Conservation (phyloP, 1,139 yeast genomes). For the Saccharomyces hybrid region DNA sequence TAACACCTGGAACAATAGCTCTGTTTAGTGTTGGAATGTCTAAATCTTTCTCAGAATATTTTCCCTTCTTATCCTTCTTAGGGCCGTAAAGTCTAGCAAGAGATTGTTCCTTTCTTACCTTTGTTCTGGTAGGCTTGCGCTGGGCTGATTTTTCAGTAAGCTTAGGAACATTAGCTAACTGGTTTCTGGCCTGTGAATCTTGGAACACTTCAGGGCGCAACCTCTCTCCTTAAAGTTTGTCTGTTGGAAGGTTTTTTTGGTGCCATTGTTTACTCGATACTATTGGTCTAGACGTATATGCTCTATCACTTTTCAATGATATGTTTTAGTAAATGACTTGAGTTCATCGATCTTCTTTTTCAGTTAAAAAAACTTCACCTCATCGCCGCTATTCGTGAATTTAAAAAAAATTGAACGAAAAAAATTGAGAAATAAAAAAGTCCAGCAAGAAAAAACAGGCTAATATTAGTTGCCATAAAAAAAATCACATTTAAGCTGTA, state of each 20-base stretch:
- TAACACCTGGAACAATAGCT: constrained; percentile 80
- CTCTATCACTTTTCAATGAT: background rate
- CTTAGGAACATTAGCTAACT: constrained; percentile 54
- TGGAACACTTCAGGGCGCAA: constrained; percentile 62
- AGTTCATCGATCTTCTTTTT: background rate
- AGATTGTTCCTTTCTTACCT: constrained; percentile 59
- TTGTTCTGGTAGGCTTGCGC: constrained; percentile 44
- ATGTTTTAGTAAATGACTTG: background rate
- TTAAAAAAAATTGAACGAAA: background rate
- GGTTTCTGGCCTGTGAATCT: constrained; percentile 60
- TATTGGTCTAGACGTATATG: background rate
- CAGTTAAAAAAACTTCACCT: background rate
- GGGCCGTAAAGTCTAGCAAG: constrained; percentile 62
- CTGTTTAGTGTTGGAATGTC: constrained; percentile 72
- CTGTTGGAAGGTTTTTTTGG: constrained; percentile 10
- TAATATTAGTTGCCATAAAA: background rate
- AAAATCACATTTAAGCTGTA: background rate
- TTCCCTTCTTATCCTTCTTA: constrained; percentile 46
- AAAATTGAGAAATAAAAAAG: background rate
- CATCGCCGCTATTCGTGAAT: background rate
- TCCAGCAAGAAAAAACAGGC: background rate
- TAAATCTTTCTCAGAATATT: constrained; percentile 69
- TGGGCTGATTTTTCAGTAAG: constrained; percentile 53
- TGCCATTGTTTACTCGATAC: constrained; percentile 8
- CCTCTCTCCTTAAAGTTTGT: constrained; percentile 49